Evolutionary conservation across 73 alveolate species (phyloP), one percentile per base, ranked within the genome.

Genomic region (Paraurostyla sp.): DNA sequence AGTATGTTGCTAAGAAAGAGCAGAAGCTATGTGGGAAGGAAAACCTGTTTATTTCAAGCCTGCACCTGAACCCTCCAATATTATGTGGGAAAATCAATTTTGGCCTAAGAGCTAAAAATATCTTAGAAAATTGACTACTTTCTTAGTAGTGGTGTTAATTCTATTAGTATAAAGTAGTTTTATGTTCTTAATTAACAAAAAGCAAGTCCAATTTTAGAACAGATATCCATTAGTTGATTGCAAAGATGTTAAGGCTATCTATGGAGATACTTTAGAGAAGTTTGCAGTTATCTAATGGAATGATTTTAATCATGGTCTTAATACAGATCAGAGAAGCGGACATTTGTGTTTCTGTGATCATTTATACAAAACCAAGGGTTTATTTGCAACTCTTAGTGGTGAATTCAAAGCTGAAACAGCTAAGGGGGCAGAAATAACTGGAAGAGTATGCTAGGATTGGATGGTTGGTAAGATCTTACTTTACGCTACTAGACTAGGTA

Each of bases 31-130:
- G 18, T 83, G 84, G 85, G 16, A 63, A 20, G 92, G 85, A n/a
- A 38, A 75, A 13, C 93, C 93, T 33, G 43, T 87, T 2, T 87
- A 71, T 48, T 75, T 87, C 38, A 73, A 58, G 51, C 76, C 88
- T 40, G 89, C 93, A 30, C 88, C 93, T 23, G 93, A 87, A 50
- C 89, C 93, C 25, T 87, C 93, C 0, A 87, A 87, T 41, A 48
- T 87, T 6, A 33, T 73, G 46, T 87, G 93, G 93, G 93, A 87
- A 35, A 48, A 87, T 41, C 45, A 46, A 32, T 33, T 51, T n/a
- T 30, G 58, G 71, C 75, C 86, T 52, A 16, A 11, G 20, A 2
- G 29, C 0, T 0, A 16, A 40, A 57, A 73, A 50, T 0, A 35
- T 7, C 23, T 75, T 38, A 87, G 83, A 38, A 71, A 57, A 27